These are phyloP conservation scores for Penicillium flavigenum DNA, from an alignment of 495 filamentous ascomycete genomes.

Conservation along the genomic window DNA sequence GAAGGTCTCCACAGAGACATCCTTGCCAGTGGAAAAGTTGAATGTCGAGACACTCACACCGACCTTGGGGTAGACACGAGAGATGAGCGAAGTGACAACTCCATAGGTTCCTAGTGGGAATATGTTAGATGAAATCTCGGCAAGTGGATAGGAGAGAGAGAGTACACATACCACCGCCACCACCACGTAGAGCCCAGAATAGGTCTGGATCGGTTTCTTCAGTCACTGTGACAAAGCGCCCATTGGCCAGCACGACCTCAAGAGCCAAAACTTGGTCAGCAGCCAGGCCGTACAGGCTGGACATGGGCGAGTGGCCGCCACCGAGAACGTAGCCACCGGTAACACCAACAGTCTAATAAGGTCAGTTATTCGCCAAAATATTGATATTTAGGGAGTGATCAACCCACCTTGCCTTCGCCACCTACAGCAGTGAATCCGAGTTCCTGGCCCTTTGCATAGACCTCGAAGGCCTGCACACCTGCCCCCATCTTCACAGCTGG, in stretches of 20 bases:
- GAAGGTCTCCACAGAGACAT: conserved; percentile 44
- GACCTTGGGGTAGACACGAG: conserved; percentile 45
- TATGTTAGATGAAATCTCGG: not conserved
- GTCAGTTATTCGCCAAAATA: not conserved
- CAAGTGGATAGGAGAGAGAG: not conserved
- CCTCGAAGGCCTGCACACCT: conserved; percentile 53
- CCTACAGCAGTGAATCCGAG: conserved; percentile 52
- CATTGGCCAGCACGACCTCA: conserved; percentile 57
- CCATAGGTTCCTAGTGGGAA: conserved; percentile 43
- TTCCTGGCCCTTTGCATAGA: conserved; percentile 48
- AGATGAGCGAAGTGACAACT: conserved; percentile 50
- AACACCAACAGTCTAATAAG: conserved; percentile 35
- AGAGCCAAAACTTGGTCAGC: conserved; percentile 50
- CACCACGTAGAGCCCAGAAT: conserved; percentile 54
- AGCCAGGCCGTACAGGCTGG: conserved; percentile 50
- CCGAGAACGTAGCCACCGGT: conserved; percentile 46
- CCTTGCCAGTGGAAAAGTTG: conserved; percentile 36
- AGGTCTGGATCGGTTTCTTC: conserved; percentile 54
- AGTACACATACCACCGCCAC: conserved; percentile 20
- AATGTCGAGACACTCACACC: conserved; percentile 42
- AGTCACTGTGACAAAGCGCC: conserved; percentile 51
- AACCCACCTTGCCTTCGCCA: conserved; percentile 47
- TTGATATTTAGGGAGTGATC: not conserved
- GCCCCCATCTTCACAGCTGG: conserved; percentile 57
- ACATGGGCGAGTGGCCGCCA: conserved; percentile 51